phyloP scores from a whole-genome alignment of 331 rosid genomes.

The Quercus tomentella region DNA sequence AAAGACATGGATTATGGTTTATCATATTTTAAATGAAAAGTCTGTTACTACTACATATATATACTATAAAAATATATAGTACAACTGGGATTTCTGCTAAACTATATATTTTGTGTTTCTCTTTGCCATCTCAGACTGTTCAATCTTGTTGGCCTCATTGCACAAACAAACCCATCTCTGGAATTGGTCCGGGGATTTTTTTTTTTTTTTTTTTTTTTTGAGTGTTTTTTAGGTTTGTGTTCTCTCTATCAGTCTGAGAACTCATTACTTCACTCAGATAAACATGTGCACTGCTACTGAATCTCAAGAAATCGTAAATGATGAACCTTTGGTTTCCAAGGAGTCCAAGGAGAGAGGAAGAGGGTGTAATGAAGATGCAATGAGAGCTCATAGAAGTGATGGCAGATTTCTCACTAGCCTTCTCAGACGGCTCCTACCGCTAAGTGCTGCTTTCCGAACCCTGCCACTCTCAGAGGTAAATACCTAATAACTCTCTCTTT shows the following conservation, averaged over 20 bases:
- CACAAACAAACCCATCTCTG: conserved; percentile 20
- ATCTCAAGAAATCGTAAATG: conserved; percentile 76
- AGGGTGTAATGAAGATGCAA: conserved; percentile 33
- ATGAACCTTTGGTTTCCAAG: conserved; percentile 36
- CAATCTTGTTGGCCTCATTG: conserved; percentile 11
- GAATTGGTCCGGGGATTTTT: conserved; percentile 25
- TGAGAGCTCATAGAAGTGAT: conserved; percentile 30
- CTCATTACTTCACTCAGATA: conserved; percentile 5
- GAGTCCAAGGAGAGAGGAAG: conserved; percentile 2
- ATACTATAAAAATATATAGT: neutral
- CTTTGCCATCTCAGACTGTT: neutral
- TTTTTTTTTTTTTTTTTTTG: neutral
- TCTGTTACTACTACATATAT: neutral
- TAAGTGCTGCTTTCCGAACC: conserved; percentile 23
- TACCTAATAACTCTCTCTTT: neutral
- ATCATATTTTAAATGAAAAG: neutral
- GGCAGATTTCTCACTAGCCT: conserved; percentile 26
- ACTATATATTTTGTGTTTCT: neutral
- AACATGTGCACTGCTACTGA: conserved; percentile 76
- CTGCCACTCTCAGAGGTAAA: conserved; percentile 39
- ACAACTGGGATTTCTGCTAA: neutral
- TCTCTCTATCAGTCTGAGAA: neutral
- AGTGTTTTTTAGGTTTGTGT: conserved; percentile 20
- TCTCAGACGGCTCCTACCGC: conserved; percentile 28
- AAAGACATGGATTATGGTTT: conserved; percentile 16